These are phyloP conservation scores for Allodekkera sacchari DNA, from an alignment of 805 yeast genomes.

Conservation along the genomic window DNA sequence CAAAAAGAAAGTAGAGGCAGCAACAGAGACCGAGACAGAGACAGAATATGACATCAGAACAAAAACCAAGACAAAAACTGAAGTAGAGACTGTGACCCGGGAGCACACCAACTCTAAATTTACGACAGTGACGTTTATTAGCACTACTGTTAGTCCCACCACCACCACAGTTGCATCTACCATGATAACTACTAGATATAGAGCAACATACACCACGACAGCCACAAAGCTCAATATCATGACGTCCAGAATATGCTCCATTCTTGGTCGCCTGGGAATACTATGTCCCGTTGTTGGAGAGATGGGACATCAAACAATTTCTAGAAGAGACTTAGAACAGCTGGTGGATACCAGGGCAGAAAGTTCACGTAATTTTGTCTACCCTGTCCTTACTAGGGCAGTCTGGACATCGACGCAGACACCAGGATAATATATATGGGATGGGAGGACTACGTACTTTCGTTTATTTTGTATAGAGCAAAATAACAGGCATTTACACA, in stretches of 20 bases:
- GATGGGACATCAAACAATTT: conserved; percentile 1
- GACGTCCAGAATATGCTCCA: conserved; percentile 2
- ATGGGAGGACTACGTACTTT: too few species aligned
- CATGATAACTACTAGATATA: conserved; percentile 5
- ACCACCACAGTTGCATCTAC: conserved; percentile 6
- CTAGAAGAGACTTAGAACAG: too few species aligned
- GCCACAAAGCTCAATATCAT: conserved; percentile 5
- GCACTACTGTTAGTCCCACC: background rate
- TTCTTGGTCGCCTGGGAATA: background rate
- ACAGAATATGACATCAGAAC: conserved; percentile 5
- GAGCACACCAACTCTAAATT: conserved; percentile 5
- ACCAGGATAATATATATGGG: too few species aligned
- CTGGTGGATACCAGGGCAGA: too few species aligned
- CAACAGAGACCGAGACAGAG: conserved; percentile 7
- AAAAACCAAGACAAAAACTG: conserved; percentile 7
- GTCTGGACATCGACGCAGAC: too few species aligned
- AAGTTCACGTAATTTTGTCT: too few species aligned
- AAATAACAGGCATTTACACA: too few species aligned
- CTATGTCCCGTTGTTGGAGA: background rate
- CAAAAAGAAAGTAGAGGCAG: conserved; percentile 10
- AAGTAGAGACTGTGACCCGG: conserved; percentile 5
- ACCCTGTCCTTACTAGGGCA: too few species aligned
- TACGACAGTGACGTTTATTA: conserved; percentile 4
- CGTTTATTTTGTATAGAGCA: too few species aligned
- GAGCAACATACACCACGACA: conserved; percentile 4